Base-by-base conservation (phyloP, 495 filamentous ascomycete genomes). In the Pyrenula aspistea region DNA sequence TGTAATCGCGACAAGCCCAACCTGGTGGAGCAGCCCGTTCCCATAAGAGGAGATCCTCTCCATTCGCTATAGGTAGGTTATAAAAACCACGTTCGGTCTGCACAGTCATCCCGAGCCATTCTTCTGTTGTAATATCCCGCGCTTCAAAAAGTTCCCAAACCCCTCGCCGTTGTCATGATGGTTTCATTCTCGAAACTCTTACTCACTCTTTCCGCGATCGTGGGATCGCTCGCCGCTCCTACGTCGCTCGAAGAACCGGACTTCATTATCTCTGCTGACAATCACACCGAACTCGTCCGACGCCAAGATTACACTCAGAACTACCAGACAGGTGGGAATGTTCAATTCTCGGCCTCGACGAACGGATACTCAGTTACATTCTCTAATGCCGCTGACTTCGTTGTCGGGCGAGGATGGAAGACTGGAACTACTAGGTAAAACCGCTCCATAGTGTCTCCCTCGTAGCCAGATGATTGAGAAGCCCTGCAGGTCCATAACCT, bases 321-420 rank as follows among this genome's bases (percentile, higher is more conserved):
- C 68, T 85, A 78, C 63, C 77, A 85, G 49, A 76, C 76, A 2
- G 72, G 68, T 48, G 73, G 70, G 2, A 66, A 65, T 57, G 74
- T 83, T 3, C 31, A 42, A 42, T 42, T 42, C 31, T 42, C 31
- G 31, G 69, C 65, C 48, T 85, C 83, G 65, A 79, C 76, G 61
- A 86, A 86, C 61, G 78, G 76, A 49, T 85, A 84, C 72, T 75
- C 68, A 54, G 71, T 79, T 10, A 73, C 55, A n/a, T 85, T 80
- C 80, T 66, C 61, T 20, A 71, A 74, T 57, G 69, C 69, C 54
- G 78, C 76, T 50, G 81, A 83, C 69, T 84, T 82, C 58, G 79
- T 83, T 55, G 79, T 73, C 22, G 83, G 83, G 48, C 83, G 82
- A 68, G 82, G 82, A 23, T 84, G 80, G 82, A 73, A 71, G 55